Percentiles rank a stretch among this genome's conserved stretches.
These are phyloP conservation scores for Claviceps monticola DNA, from an alignment of 2,329 filamentous ascomycete genomes.

Conservation along the genomic window DNA sequence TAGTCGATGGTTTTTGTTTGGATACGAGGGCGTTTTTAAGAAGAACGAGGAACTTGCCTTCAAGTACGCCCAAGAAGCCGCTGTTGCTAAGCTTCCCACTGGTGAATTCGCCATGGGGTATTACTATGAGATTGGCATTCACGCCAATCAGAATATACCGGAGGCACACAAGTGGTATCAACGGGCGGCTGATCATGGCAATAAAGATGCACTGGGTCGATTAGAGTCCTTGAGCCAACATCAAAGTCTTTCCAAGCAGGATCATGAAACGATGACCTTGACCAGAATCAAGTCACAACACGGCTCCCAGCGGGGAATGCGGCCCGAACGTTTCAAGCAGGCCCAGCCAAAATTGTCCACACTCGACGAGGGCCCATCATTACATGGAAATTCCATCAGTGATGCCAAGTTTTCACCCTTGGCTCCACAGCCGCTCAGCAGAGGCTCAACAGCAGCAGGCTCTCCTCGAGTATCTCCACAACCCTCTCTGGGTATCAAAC, in stretches of 20 bases:
- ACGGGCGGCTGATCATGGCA: slow-evolving; percentile 77
- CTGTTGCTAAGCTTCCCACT: slow-evolving; percentile 65
- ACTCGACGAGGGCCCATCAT: slow-evolving; percentile 27
- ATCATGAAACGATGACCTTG: slow-evolving; percentile 86
- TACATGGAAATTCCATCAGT: slow-evolving; percentile 13
- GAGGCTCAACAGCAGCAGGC: slow-evolving; percentile 8
- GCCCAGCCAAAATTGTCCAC: slow-evolving; percentile 32
- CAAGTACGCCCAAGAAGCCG: slow-evolving; percentile 78
- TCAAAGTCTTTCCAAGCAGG: slow-evolving; percentile 73
- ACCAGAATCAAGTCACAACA: slow-evolving; percentile 74
- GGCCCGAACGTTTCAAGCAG: slow-evolving; percentile 46
- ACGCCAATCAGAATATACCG: slow-evolving; percentile 67
- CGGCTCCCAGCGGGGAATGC: slow-evolving; percentile 50
- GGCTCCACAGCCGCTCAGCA: slow-evolving; percentile 2
- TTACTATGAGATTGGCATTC: slow-evolving; percentile 93
- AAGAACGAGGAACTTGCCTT: slow-evolving; percentile 95
- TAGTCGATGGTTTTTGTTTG: slow-evolving; percentile 97
- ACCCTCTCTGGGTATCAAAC: slow-evolving; percentile 27
- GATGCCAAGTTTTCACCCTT: slow-evolving; percentile 10
- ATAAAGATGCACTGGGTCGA: slow-evolving; percentile 71
- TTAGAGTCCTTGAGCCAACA: slow-evolving; percentile 75
- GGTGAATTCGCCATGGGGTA: slow-evolving; percentile 96
- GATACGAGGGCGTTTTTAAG: slow-evolving; percentile 78
- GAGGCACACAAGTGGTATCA: slow-evolving; percentile 85
- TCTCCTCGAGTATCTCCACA: slow-evolving; percentile 25